Percentiles rank a stretch among this genome's conserved stretches.
phyloP scores from a whole-genome alignment of 1,139 yeast genomes.

The Yamadazyma epiphylla region DNA sequence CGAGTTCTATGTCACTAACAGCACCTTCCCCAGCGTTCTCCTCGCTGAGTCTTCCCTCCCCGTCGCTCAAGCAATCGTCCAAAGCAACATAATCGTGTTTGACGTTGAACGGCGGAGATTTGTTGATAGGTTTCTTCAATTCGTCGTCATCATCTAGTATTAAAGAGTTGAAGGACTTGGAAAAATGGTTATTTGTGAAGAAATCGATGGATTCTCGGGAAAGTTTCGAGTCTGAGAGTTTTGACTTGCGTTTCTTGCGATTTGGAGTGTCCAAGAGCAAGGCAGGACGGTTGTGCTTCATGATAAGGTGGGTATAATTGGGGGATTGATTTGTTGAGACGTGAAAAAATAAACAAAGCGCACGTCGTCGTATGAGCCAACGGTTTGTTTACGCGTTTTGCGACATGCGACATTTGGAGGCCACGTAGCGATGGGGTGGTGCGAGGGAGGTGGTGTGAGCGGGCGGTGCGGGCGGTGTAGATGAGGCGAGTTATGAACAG shows the following conservation, averaged over 20 bases:
- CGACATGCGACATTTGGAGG: no score
- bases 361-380: no score
- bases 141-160: constrained; percentile 37
- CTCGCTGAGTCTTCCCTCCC: constrained; percentile 8
- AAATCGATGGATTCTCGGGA: constrained; percentile 21
- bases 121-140: constrained; percentile 24
- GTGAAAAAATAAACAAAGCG: constrained; percentile 3
- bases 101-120: constrained; percentile 44
- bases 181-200: constrained; percentile 39
- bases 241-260: constrained; percentile 9
- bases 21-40: constrained; percentile 7
- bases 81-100: constrained; percentile 29
- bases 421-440: no score
- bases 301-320: no score
- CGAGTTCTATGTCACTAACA: background rate
- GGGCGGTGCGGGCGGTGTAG: background rate
- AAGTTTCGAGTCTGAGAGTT: constrained; percentile 3
- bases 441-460: background rate
- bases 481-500: no score
- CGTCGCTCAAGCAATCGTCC: constrained; percentile 15
- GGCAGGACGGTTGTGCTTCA: constrained; percentile 26
- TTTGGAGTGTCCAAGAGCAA: constrained; percentile 18
- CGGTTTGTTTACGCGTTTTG: background rate
- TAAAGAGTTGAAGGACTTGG: constrained; percentile 43
- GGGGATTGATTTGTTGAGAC: no score